phyloP scores from a whole-genome alignment of 768 basidiomycete species.

The Calocybe gangraenosa region DNA sequence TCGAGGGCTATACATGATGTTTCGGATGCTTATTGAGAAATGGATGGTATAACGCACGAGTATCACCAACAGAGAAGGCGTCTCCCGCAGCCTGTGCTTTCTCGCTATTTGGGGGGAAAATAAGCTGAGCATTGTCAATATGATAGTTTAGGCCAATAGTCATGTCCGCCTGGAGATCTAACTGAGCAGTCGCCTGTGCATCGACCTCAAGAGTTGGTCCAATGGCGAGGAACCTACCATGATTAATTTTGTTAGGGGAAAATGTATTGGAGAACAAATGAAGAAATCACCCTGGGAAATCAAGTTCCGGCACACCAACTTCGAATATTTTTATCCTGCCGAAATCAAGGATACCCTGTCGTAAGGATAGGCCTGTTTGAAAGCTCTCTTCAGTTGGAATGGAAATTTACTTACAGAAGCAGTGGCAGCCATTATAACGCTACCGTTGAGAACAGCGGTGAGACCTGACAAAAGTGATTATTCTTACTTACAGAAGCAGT shows the following conservation, averaged over 20 bases:
- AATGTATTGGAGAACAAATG: neutral
- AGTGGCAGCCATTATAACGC: too few species aligned
- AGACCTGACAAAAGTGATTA: constrained; percentile 23
- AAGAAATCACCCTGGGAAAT: constrained; percentile 40
- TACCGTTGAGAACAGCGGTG: constrained; percentile 34
- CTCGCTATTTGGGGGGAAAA: constrained; percentile 36
- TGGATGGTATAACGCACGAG: constrained; percentile 30
- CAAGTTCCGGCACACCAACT: constrained; percentile 42
- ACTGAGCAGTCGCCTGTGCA: constrained; percentile 28
- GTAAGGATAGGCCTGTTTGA: neutral
- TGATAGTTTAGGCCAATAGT: constrained; percentile 39
- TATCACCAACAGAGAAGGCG: constrained; percentile 33
- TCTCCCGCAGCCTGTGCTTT: constrained; percentile 9
- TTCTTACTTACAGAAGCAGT: neutral
- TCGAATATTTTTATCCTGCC: constrained; percentile 37
- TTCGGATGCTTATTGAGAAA: neutral
- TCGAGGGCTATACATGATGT: constrained; percentile 28
- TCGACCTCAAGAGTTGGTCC: constrained; percentile 45
- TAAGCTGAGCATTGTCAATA: constrained; percentile 35
- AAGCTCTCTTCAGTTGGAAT: too few species aligned
- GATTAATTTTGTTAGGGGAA: neutral
- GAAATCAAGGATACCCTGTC: constrained; percentile 35
- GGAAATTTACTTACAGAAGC: too few species aligned
- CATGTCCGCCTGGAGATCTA: constrained; percentile 35
- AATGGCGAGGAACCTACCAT: constrained; percentile 36